Evolutionary conservation across 1,284 basidiomycete genomes (phyloP).

Genomic region (Moesziomyces aphidis): DNA sequence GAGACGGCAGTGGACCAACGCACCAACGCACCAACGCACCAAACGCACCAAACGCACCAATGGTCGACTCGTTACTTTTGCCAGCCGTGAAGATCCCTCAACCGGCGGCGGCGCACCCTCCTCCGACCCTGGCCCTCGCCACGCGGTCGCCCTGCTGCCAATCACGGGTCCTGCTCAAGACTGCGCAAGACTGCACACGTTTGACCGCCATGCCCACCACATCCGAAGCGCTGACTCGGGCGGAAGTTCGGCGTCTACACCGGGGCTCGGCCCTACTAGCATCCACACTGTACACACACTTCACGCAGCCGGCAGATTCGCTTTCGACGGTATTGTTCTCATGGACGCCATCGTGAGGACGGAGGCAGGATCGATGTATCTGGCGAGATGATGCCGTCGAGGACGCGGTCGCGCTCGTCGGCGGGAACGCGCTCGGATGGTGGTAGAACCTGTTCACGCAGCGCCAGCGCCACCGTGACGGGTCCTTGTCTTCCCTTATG

Average conservation of each 20-base stretch:
- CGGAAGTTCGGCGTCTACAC: constrained; percentile 16
- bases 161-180: neutral
- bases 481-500: constrained; percentile 20
- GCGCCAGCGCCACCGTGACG: constrained; percentile 64
- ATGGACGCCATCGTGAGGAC: constrained; percentile 31
- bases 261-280: neutral
- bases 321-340: neutral
- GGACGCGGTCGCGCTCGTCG: constrained; percentile 63
- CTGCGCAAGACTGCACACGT: too few species aligned
- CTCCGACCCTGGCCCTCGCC: constrained; percentile 5
- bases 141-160: neutral
- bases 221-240: constrained; percentile 4
- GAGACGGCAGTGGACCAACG: too few species aligned
- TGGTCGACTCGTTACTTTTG: constrained; percentile 8
- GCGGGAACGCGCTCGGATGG: constrained; percentile 57
- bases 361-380: constrained; percentile 37
- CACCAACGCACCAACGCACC: neutral
- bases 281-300: too few species aligned
- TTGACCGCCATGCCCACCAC: constrained; percentile 11
- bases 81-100: neutral
- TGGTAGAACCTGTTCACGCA: constrained; percentile 62
- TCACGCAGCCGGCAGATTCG: too few species aligned
- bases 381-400: constrained; percentile 65
- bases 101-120: constrained; percentile 14
- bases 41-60: neutral